These are phyloP conservation scores for Colletotrichum spaethianum DNA, from an alignment of 2,329 filamentous ascomycete genomes.

Conservation along the genomic window DNA sequence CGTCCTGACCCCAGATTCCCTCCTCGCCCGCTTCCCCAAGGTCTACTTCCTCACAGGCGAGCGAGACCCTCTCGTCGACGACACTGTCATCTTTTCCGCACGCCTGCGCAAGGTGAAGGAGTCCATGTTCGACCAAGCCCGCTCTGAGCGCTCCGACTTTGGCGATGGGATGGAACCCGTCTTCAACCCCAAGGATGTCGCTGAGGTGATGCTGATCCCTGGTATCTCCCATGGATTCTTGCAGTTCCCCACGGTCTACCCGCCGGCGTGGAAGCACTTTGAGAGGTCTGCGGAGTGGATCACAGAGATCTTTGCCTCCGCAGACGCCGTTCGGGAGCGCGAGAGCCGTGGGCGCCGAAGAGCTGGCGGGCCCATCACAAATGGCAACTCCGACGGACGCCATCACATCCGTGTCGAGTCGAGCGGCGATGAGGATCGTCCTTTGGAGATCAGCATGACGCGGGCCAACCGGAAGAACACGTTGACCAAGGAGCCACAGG, in stretches of 20 bases:
- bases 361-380: conserved; percentile 14
- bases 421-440: conserved; percentile 84
- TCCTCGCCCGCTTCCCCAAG: conserved; percentile 91
- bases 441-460: conserved; percentile 84
- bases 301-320: conserved; percentile 77
- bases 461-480: conserved; percentile 48
- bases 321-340: conserved; percentile 55
- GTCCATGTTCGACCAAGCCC: conserved; percentile 55
- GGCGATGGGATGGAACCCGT: conserved; percentile 56
- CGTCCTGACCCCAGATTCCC: conserved; percentile 86
- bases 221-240: conserved; percentile 95
- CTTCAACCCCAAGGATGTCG: conserved; percentile 81
- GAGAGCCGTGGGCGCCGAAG: conserved; percentile 32
- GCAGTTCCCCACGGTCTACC: conserved; percentile 90
- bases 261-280: conserved; percentile 91
- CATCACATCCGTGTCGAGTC: conserved; percentile 66
- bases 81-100: conserved; percentile 96
- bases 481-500: conserved; percentile 42
- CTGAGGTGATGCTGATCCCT: conserved; percentile 87
- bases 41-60: conserved; percentile 96
- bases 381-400: conserved; percentile 43
- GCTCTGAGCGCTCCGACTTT: conserved; percentile 54
- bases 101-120: conserved; percentile 85
- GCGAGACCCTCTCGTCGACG: conserved; percentile 94
- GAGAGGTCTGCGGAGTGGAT: conserved; percentile 87